Evolutionary conservation across 2,329 filamentous ascomycete species (phyloP).

Genomic region (Xylaria sp.): DNA sequence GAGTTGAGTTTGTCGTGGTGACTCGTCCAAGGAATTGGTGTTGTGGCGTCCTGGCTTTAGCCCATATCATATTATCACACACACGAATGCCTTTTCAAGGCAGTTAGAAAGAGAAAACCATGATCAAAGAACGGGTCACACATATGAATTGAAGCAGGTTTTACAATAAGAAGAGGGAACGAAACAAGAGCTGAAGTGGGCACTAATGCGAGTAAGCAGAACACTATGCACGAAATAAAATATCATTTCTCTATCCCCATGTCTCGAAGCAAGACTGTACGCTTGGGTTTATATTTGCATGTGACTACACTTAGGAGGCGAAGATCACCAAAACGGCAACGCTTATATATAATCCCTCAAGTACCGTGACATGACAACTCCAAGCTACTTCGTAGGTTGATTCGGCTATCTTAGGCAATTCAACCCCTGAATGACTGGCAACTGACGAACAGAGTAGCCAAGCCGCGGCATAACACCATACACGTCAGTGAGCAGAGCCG

Average conservation of each 20-base stretch:
- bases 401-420: conserved; percentile 10
- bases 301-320: conserved; percentile 18
- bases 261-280: conserved; percentile 9
- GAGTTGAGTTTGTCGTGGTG: conserved; percentile 6
- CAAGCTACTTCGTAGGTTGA: background rate
- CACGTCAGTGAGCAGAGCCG: conserved; percentile 8
- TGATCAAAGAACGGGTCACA: conserved; percentile 10
- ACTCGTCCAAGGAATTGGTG: conserved; percentile 3
- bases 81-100: background rate
- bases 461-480: background rate
- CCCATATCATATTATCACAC: conserved; percentile 13
- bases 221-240: conserved; percentile 2
- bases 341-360: background rate
- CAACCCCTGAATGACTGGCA: background rate
- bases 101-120: background rate
- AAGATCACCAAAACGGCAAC: background rate
- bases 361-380: conserved; percentile 5
- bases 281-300: conserved; percentile 21
- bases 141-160: conserved; percentile 20
- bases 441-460: background rate
- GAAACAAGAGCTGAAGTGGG: background rate
- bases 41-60: conserved; percentile 9
- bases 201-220: conserved; percentile 9
- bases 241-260: conserved; percentile 1
- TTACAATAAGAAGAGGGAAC: background rate